phyloP scores from a whole-genome alignment of 169 alveolate species.

The Cryptosporidium xiaoi region DNA sequence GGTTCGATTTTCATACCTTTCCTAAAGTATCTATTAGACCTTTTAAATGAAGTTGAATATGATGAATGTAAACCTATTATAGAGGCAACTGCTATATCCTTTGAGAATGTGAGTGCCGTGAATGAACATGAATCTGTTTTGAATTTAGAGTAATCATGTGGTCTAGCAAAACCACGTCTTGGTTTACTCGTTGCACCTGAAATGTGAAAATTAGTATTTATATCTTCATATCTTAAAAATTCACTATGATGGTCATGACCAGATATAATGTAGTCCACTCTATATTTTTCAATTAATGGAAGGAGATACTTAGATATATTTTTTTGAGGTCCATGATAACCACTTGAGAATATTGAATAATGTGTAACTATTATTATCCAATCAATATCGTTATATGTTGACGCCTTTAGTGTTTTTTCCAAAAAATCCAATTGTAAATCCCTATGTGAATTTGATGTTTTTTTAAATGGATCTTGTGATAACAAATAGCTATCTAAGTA shows the following conservation, averaged over 20 bases:
- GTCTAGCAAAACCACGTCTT: conserved; percentile 33
- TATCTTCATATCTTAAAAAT: conserved; percentile 20
- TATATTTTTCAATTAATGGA: conserved; percentile 62
- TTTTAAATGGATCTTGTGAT: conserved; percentile 64
- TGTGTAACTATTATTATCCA: conserved; percentile 66
- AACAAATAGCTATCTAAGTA: conserved; percentile 51
- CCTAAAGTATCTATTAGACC: conserved; percentile 34
- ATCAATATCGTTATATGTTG: conserved; percentile 19
- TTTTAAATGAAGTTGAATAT: conserved; percentile 23
- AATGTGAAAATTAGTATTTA: conserved; percentile 29
- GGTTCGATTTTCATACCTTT: conserved; percentile 6
- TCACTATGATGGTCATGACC: conserved; percentile 70
- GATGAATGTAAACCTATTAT: neutral
- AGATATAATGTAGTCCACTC: conserved; percentile 45
- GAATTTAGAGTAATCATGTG: conserved; percentile 22
- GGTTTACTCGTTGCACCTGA: conserved; percentile 57
- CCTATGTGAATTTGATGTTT: conserved; percentile 34
- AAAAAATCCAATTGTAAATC: conserved; percentile 43
- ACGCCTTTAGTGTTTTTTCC: conserved; percentile 47
- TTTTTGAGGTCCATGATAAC: conserved; percentile 61
- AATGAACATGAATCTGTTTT: conserved; percentile 51
- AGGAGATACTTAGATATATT: conserved; percentile 22
- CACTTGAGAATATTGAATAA: conserved; percentile 67
- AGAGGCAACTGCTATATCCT: conserved; percentile 50
- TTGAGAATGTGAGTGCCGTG: conserved; percentile 36